Evolutionary conservation across 192 early-diverging fungal species (phyloP).

Genomic region (Podila epigama): DNA sequence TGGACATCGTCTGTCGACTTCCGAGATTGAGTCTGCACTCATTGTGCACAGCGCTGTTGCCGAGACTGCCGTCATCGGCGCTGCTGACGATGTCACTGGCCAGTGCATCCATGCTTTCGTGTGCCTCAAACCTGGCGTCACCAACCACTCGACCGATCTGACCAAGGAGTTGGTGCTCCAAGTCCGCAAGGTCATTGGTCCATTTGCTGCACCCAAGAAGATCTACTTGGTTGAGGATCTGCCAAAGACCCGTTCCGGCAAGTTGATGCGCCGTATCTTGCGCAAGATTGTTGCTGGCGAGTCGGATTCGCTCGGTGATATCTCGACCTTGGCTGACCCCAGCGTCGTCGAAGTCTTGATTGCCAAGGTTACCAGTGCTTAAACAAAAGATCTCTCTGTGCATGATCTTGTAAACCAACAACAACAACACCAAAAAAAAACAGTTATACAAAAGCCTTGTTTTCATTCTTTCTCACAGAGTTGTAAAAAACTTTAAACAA

Average conservation of each 20-base stretch:
- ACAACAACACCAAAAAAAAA: too few species aligned
- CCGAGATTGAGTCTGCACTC: constrained; percentile 94
- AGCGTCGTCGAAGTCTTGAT: constrained; percentile 49
- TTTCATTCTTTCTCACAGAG: too few species aligned
- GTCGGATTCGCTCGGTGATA: constrained; percentile 85
- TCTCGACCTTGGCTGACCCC: constrained; percentile 88
- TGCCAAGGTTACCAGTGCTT: constrained; percentile 45
- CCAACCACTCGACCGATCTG: constrained; percentile 51
- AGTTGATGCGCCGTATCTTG: constrained; percentile 96
- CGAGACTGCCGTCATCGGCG: constrained; percentile 91
- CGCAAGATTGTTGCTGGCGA: constrained; percentile 92
- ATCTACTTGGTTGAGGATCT: constrained; percentile 88
- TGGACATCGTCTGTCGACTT: constrained; percentile 92
- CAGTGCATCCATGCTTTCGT: constrained; percentile 90
- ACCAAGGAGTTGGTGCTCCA: constrained; percentile 73
- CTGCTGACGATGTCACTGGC: constrained; percentile 88
- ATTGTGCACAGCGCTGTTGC: constrained; percentile 81
- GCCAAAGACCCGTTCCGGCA: constrained; percentile 95
- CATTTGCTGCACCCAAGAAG: constrained; percentile 90
- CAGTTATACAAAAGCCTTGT: too few species aligned
- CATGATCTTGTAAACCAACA: too few species aligned
- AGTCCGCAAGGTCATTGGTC: constrained; percentile 89
- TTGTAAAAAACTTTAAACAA: too few species aligned
- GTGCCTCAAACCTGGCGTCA: constrained; percentile 72
- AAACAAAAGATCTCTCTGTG: too few species aligned